Evolutionary conservation across 2,329 filamentous ascomycete genomes (phyloP).

Genomic region (Mariannaea elegans): DNA sequence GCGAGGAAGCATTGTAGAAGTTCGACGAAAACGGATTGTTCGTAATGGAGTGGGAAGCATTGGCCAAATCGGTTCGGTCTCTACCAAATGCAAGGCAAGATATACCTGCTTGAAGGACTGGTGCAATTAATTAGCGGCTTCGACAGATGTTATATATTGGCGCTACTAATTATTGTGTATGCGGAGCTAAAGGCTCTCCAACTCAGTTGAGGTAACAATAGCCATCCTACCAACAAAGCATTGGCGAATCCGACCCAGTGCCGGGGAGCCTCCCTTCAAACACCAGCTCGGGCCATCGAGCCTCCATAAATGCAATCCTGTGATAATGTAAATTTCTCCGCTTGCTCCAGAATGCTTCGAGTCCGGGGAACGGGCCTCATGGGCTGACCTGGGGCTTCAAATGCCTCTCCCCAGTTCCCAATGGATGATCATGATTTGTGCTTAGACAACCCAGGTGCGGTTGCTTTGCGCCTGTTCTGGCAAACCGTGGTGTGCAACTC

Average conservation of each 20-base stretch:
- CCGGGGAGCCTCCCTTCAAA: neutral
- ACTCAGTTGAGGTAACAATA: too few species aligned
- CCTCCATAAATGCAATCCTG: neutral
- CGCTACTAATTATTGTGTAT: too few species aligned
- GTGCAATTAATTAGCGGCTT: neutral
- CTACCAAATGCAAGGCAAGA: too few species aligned
- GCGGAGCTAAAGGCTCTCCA: too few species aligned
- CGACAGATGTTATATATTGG: too few species aligned
- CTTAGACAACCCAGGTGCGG: too few species aligned
- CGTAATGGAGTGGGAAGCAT: constrained; percentile 14
- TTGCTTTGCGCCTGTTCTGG: too few species aligned
- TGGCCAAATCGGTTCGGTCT: constrained; percentile 8
- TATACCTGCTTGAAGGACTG: too few species aligned
- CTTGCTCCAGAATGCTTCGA: neutral
- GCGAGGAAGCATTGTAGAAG: constrained; percentile 4
- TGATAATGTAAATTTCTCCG: neutral
- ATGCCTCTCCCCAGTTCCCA: neutral
- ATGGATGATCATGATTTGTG: too few species aligned
- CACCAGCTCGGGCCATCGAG: constrained; percentile 1
- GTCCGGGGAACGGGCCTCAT: constrained; percentile 3
- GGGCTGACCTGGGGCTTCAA: neutral
- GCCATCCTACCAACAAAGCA: neutral
- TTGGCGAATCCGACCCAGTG: neutral
- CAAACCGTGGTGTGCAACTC: too few species aligned
- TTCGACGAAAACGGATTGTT: neutral